These are phyloP conservation scores for Alisma plantagoaquatica DNA, from an alignment of 106 monocot species.

Conservation along the genomic window DNA sequence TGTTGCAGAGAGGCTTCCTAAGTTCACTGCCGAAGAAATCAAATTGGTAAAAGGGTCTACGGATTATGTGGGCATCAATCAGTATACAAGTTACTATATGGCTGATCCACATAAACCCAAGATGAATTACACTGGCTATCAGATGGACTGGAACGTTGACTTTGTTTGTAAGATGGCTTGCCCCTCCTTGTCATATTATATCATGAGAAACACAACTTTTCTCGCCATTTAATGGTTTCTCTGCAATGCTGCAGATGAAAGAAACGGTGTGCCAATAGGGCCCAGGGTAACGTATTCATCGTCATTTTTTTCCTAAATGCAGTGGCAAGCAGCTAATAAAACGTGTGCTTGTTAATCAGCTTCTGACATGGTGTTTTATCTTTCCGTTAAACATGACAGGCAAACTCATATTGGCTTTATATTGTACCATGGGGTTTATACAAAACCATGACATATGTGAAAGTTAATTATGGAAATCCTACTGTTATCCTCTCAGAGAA, in stretches of 20 bases:
- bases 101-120: conserved; percentile 34
- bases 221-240: too few species aligned
- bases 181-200: neutral
- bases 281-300: conserved; percentile 34
- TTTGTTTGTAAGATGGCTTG: conserved; percentile 61
- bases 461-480: conserved; percentile 67
- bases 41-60: conserved; percentile 74
- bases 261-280: conserved; percentile 83
- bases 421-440: conserved; percentile 98
- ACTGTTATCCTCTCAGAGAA: conserved; percentile 81
- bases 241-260: conserved; percentile 56
- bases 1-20: conserved; percentile 82
- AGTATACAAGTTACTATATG: conserved; percentile 93
- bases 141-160: conserved; percentile 68
- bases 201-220: neutral
- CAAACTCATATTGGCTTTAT: conserved; percentile 83
- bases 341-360: neutral
- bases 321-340: too few species aligned
- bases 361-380: neutral
- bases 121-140: conserved; percentile 33
- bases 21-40: conserved; percentile 52
- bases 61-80: conserved; percentile 83
- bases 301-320: too few species aligned
- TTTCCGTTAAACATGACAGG: conserved; percentile 28
- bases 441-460: conserved; percentile 81